Evolutionary conservation across 2,329 filamentous ascomycete genomes (phyloP), one percentile per base, ranked within the genome.

Genomic region (Colletotrichum sp.): DNA sequence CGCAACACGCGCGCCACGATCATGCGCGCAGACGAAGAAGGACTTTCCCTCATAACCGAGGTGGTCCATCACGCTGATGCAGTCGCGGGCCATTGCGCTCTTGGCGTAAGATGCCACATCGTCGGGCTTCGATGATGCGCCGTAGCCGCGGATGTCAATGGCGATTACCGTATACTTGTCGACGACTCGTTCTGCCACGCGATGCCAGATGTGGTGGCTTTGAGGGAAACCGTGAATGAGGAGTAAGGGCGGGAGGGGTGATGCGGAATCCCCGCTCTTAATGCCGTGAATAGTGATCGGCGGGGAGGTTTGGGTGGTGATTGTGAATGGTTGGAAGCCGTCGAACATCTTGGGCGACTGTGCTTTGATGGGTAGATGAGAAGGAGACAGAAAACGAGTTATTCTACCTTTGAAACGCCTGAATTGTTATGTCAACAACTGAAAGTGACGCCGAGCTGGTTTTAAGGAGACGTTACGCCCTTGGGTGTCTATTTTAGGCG

Each of bases 1-100:
- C 1, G 89, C 85, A 4, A 92, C 87, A 34, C 90, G 83, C 0
- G 88, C 91, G 5, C 91, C 90, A 52, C 90, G 88, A 79, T 92
- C 91, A 78, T 92, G 91, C 0, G 86, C 89, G 72, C 89, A 89
- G 25, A 92, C 82, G 78, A 83, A 88, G 80, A 89, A 90, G 0
- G 80, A 75, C 25, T 12, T 22, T 0, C 78, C 71, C 2, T 34
- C 49, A 78, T 85, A 83, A 9, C 85, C 85, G 0, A 90, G 82
- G 2, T 79, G 59, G 19, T 84, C 78, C 89, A 91, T 90, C 19
- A 89, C 85, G 16, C 79, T 78, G 9, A 87, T 79, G 75, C 85
- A 86, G 79, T 91, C 89, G 3, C 80, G 79, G 0, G 89, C 89
- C 87, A 90, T 89, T 25, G 82, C 83, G 72, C 85, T 87, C 79